Evolutionary conservation across 1,284 basidiomycete genomes (phyloP).

Genomic region (Anthracocystis walkeri): DNA sequence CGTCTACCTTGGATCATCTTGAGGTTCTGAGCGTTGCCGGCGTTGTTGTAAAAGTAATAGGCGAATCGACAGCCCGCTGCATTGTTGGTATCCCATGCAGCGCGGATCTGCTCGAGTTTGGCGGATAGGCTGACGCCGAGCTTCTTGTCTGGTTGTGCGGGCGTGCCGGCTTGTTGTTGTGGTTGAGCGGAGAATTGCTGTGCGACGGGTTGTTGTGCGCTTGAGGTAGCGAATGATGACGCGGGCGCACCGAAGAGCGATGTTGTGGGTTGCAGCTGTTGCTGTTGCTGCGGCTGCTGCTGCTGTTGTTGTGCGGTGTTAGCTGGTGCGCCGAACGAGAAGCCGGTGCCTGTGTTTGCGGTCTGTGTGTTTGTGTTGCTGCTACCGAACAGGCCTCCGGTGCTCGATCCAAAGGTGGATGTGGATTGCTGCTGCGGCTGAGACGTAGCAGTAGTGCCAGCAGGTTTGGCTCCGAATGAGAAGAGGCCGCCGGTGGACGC

Average conservation of each 20-base stretch:
- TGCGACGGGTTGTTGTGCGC: conserved; percentile 34
- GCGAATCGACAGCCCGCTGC: conserved; percentile 61
- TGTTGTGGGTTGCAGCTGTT: conserved; percentile 20
- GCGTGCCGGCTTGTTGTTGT: conserved; percentile 5
- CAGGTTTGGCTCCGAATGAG: conserved; percentile 43
- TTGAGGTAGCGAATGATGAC: conserved; percentile 22
- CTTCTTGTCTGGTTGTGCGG: conserved; percentile 51
- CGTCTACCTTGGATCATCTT: conserved; percentile 56
- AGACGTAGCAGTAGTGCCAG: conserved; percentile 8
- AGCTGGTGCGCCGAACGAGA: conserved; percentile 33
- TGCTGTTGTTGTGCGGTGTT: conserved; percentile 15
- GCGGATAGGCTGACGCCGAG: conserved; percentile 54
- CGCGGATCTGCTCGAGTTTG: conserved; percentile 60
- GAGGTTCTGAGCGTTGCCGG: conserved; percentile 49
- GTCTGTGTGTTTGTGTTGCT: conserved; percentile 24
- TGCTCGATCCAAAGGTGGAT: conserved; percentile 41
- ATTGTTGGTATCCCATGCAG: conserved; percentile 64
- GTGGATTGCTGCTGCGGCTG: conserved; percentile 32
- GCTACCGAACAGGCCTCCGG: conserved; percentile 35
- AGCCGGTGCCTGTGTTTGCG: conserved; percentile 22
- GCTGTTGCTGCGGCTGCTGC: conserved; percentile 20
- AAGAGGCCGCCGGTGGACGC: conserved; percentile 27
- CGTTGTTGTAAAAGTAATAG: conserved; percentile 66
- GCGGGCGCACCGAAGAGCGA: conserved; percentile 41
- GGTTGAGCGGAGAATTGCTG: conserved; percentile 26